A percentile compares a stretch with the other conserved stretches of the same genome.
Evolutionary conservation across 257 asterid species (phyloP).

Genomic region (Phtheirospermum japonicum): DNA sequence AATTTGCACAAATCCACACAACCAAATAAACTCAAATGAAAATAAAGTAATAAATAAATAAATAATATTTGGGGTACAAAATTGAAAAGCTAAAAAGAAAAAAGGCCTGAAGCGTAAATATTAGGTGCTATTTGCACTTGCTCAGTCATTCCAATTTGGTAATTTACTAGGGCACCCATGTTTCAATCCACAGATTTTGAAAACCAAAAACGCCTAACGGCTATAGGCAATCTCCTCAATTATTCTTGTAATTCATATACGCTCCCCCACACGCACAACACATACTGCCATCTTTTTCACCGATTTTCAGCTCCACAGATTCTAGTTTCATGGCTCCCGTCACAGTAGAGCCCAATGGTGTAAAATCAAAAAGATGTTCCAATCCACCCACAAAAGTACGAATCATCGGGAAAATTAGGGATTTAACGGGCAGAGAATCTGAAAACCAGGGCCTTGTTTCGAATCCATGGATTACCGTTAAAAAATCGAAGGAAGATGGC

Average conservation of each 20-base stretch:
- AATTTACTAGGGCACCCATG: background rate
- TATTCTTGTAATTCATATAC: background rate
- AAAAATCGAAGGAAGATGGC: slow-evolving; percentile 31
- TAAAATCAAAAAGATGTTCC: slow-evolving; percentile 22
- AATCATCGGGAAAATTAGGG: slow-evolving; percentile 58
- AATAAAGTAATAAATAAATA: too few relatives aligned
- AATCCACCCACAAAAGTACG: slow-evolving; percentile 44
- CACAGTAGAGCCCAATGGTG: slow-evolving; percentile 27
- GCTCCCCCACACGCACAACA: slow-evolving; percentile 20
- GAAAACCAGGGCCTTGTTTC: slow-evolving; percentile 31
- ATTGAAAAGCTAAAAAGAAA: background rate
- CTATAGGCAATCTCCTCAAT: slow-evolving; percentile 9
- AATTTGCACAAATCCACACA: too few relatives aligned
- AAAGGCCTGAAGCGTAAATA: slow-evolving; percentile 17
- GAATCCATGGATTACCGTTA: slow-evolving; percentile 52
- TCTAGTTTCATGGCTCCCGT: slow-evolving; percentile 35
- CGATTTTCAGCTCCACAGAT: background rate
- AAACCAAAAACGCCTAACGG: slow-evolving; percentile 30
- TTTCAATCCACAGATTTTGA: slow-evolving; percentile 23
- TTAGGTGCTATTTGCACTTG: background rate
- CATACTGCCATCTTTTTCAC: background rate
- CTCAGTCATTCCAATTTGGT: too few relatives aligned
- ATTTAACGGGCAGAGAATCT: slow-evolving; percentile 41
- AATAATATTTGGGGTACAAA: background rate
- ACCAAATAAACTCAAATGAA: too few relatives aligned